These are phyloP conservation scores for Daldinia concentrica DNA, from an alignment of 495 filamentous ascomycete species.

Conservation along the genomic window DNA sequence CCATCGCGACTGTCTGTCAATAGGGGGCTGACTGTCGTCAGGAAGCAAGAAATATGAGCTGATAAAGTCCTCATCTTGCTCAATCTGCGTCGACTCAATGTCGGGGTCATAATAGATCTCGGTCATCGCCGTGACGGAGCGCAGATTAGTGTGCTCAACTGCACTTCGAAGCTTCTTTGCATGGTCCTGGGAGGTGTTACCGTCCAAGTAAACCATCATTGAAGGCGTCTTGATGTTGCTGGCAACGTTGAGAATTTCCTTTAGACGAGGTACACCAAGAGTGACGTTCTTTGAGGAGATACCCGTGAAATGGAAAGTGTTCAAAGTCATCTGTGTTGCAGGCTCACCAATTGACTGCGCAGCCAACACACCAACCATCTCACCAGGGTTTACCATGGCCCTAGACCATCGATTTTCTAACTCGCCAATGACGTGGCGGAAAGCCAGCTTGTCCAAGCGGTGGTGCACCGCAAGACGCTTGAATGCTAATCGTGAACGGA, in stretches of 20 bases:
- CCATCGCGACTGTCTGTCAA: slow-evolving; percentile 89
- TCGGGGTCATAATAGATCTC: slow-evolving; percentile 99
- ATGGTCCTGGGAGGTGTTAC: slow-evolving; percentile 70
- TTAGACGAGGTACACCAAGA: slow-evolving; percentile 96
- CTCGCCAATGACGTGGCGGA: slow-evolving; percentile 91
- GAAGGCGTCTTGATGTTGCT: slow-evolving; percentile 98
- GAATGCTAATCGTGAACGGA: slow-evolving; percentile 90
- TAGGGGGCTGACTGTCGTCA: slow-evolving; percentile 76
- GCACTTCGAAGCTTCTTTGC: slow-evolving; percentile 87
- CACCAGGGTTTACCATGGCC: slow-evolving; percentile 84
- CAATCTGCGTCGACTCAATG: slow-evolving; percentile 82
- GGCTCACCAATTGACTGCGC: slow-evolving; percentile 99
- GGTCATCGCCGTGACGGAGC: slow-evolving; percentile 86
- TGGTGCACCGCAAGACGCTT: slow-evolving; percentile 86
- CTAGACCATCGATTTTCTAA: slow-evolving; percentile 85
- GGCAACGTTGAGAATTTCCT: slow-evolving; percentile 98
- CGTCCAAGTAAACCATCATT: slow-evolving; percentile 90
- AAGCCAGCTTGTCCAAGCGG: slow-evolving; percentile 87
- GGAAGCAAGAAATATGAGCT: slow-evolving; percentile 97
- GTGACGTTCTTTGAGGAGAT: slow-evolving; percentile 99
- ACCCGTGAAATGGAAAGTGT: slow-evolving; percentile 99
- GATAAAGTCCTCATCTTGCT: slow-evolving; percentile 90
- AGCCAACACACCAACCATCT: slow-evolving; percentile 98
- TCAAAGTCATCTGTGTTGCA: slow-evolving; percentile 98
- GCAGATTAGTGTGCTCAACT: slow-evolving; percentile 94